phyloP scores from a whole-genome alignment of 345 rosid species.

The Geranium rotundifolium region DNA sequence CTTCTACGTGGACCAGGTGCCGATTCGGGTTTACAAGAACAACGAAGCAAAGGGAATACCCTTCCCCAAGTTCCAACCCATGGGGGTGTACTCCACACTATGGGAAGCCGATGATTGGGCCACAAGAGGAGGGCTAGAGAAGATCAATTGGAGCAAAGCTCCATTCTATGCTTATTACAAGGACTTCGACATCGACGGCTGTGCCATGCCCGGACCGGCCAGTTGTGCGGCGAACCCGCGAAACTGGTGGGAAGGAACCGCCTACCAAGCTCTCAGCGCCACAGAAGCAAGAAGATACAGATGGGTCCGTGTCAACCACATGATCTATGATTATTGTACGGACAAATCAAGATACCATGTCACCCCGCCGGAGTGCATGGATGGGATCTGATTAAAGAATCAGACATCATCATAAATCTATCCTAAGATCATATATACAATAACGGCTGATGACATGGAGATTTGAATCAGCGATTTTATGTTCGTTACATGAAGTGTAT shows the following conservation, averaged over 20 bases:
- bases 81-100: slow-evolving; percentile 84
- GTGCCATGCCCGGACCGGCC: slow-evolving; percentile 71
- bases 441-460: too few relatives aligned
- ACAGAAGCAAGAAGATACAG: slow-evolving; percentile 63
- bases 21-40: slow-evolving; percentile 86
- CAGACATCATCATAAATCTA: too few relatives aligned
- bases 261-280: slow-evolving; percentile 51
- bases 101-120: too few relatives aligned
- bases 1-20: slow-evolving; percentile 64
- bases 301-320: slow-evolving; percentile 89
- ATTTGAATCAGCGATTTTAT: too few relatives aligned
- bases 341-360: slow-evolving; percentile 71
- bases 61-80: slow-evolving; percentile 65
- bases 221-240: slow-evolving; percentile 42
- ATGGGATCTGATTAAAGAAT: slow-evolving; percentile 64
- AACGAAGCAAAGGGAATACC: slow-evolving; percentile 51
- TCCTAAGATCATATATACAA: too few relatives aligned
- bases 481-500: too few relatives aligned
- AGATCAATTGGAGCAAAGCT: slow-evolving; percentile 82
- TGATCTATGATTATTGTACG: slow-evolving; percentile 83
- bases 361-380: slow-evolving; percentile 68
- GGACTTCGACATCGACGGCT: slow-evolving; percentile 85
- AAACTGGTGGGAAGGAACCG: slow-evolving; percentile 79
- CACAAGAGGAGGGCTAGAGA: slow-evolving; percentile 89
- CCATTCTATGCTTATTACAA: slow-evolving; percentile 76